Conservation (phyloP, 23 red algal species). For the Cyanidioschyzon merolae region DNA sequence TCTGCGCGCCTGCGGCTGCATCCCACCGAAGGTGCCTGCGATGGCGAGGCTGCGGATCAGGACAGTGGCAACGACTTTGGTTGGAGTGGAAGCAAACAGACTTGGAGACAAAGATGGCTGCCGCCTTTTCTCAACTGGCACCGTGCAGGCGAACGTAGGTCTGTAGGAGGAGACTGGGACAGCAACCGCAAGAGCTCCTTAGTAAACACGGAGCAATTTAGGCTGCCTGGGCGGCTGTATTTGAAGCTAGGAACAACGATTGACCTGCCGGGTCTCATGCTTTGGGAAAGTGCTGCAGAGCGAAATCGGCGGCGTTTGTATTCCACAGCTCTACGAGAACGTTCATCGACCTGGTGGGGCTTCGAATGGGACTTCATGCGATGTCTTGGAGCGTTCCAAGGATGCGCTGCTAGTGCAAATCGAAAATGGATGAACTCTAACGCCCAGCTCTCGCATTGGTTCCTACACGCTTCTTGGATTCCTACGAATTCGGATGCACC, state of each 20-base stretch:
- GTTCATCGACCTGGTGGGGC: background rate
- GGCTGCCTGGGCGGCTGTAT: background rate
- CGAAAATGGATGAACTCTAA: background rate
- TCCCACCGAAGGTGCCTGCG: background rate
- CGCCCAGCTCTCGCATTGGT: background rate
- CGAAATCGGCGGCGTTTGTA: background rate
- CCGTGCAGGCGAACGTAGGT: too few species aligned
- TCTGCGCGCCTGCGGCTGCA: constrained; percentile 9
- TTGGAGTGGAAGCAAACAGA: too few species aligned
- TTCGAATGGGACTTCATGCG: constrained; percentile 7
- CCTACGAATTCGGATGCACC: background rate
- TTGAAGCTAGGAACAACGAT: background rate
- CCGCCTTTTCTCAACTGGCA: background rate
- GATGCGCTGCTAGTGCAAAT: too few species aligned
- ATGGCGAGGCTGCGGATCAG: background rate
- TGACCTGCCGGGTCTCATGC: background rate
- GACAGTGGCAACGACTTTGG: background rate
- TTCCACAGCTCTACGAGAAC: background rate
- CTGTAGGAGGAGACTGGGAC: too few species aligned
- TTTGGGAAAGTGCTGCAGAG: background rate
- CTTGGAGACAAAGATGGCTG: background rate
- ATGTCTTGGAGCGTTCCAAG: background rate
- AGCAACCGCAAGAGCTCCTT: background rate
- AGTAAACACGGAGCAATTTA: background rate
- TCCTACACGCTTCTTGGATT: constrained; percentile 1